Evolutionary conservation across 106 monocot species (phyloP).

Genomic region (Xerophyta viscosa): DNA sequence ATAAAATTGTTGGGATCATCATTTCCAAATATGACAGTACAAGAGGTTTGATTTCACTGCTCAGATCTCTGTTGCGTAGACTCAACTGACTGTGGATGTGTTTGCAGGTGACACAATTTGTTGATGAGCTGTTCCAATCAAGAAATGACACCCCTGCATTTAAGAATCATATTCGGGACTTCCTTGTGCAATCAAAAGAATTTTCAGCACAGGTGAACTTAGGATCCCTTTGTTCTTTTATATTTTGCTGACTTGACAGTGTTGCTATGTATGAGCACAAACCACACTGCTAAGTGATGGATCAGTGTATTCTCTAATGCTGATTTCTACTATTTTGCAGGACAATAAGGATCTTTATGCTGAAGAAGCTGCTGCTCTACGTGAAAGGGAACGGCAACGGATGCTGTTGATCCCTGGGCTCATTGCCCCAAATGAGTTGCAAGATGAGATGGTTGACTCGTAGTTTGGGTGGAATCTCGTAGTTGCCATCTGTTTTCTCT

Average conservation of each 20-base stretch:
- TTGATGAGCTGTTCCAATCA: constrained; percentile 77
- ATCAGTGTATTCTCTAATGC: not conserved
- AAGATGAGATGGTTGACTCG: constrained; percentile 97
- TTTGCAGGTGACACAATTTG: constrained; percentile 81
- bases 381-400: constrained; percentile 84
- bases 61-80: not conserved
- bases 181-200: constrained; percentile 95
- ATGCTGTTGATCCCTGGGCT: constrained; percentile 97
- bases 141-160: constrained; percentile 68
- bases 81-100: not conserved
- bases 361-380: constrained; percentile 82
- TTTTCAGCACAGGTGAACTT: constrained; percentile 90
- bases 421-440: constrained; percentile 91
- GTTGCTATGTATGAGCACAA: not conserved
- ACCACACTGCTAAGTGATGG: not conserved
- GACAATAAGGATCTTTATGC: constrained; percentile 98
- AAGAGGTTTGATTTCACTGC: constrained; percentile 39
- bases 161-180: constrained; percentile 90
- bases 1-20: constrained; percentile 83
- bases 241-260: not conserved
- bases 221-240: not conserved
- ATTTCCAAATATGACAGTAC: constrained; percentile 87
- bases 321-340: constrained; percentile 21
- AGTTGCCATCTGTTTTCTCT: not conserved
- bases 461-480: constrained; percentile 10